These are phyloP conservation scores for Thielaviopsis musarum DNA, from an alignment of 2,329 filamentous ascomycete species.

Conservation along the genomic window DNA sequence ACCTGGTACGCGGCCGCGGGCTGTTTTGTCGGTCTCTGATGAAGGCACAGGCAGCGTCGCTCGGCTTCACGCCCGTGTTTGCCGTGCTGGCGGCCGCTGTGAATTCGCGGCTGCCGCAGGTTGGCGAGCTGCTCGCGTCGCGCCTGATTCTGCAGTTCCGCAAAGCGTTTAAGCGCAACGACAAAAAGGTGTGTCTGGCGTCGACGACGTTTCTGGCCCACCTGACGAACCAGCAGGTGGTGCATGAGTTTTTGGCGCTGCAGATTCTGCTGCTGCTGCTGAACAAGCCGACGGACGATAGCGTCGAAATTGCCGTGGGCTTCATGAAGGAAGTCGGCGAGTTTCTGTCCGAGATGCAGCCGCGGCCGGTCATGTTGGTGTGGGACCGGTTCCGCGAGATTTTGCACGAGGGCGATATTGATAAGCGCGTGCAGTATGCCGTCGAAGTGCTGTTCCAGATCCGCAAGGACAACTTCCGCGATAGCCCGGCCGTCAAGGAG, in stretches of 20 bases:
- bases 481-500: conserved; percentile 77
- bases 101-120: conserved; percentile 90
- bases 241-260: conserved; percentile 81
- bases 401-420: conserved; percentile 89
- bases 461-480: conserved; percentile 90
- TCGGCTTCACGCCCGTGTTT: conserved; percentile 93
- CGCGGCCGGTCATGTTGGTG: conserved; percentile 69
- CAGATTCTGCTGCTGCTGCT: conserved; percentile 85
- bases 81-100: conserved; percentile 92
- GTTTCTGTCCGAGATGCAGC: conserved; percentile 89
- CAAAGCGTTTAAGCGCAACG: conserved; percentile 89
- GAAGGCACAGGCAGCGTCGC: conserved; percentile 91
- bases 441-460: conserved; percentile 96
- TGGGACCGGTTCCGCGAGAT: conserved; percentile 95
- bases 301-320: conserved; percentile 91
- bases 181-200: conserved; percentile 87
- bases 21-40: conserved; percentile 93
- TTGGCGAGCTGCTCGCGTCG: conserved; percentile 78
- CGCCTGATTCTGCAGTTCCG: conserved; percentile 81
- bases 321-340: conserved; percentile 86
- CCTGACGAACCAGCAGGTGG: conserved; percentile 88
- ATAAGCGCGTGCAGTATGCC: conserved; percentile 98
- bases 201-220: conserved; percentile 92
- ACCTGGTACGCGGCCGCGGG: conserved; percentile 76
- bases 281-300: conserved; percentile 91